These are phyloP conservation scores for Suillus spraguei DNA, from an alignment of 768 basidiomycete species.

Conservation along the genomic window DNA sequence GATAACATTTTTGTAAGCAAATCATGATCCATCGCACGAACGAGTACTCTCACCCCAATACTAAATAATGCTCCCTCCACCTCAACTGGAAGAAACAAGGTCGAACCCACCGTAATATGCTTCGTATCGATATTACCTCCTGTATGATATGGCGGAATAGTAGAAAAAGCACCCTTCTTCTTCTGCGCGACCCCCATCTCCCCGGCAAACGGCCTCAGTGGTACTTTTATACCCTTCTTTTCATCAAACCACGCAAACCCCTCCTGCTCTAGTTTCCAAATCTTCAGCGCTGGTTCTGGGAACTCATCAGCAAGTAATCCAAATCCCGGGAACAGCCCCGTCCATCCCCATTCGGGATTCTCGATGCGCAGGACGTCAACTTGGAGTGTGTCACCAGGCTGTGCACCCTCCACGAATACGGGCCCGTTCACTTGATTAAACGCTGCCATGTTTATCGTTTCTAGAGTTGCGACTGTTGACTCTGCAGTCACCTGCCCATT, in stretches of 20 bases:
- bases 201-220: constrained; percentile 58
- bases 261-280: constrained; percentile 50
- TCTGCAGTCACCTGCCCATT: constrained; percentile 56
- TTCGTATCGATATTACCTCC: constrained; percentile 67
- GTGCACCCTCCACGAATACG: constrained; percentile 52
- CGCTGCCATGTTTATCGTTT: constrained; percentile 40
- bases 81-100: constrained; percentile 58
- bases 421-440: constrained; percentile 66
- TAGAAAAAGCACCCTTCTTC: constrained; percentile 53
- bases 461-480: constrained; percentile 40
- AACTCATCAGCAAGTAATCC: constrained; percentile 61
- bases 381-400: constrained; percentile 59
- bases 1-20: background rate
- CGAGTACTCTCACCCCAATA: constrained; percentile 49
- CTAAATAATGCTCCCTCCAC: constrained; percentile 63
- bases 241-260: constrained; percentile 56
- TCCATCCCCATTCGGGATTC: constrained; percentile 66
- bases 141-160: constrained; percentile 63
- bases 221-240: constrained; percentile 48
- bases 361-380: constrained; percentile 57
- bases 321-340: constrained; percentile 59
- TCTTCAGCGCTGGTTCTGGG: constrained; percentile 50
- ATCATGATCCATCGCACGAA: background rate
- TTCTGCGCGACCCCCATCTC: constrained; percentile 66
- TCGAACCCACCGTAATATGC: constrained; percentile 56